Conservation (phyloP, 2,329 filamentous ascomycete species). For the Monosporascus sp. region DNA sequence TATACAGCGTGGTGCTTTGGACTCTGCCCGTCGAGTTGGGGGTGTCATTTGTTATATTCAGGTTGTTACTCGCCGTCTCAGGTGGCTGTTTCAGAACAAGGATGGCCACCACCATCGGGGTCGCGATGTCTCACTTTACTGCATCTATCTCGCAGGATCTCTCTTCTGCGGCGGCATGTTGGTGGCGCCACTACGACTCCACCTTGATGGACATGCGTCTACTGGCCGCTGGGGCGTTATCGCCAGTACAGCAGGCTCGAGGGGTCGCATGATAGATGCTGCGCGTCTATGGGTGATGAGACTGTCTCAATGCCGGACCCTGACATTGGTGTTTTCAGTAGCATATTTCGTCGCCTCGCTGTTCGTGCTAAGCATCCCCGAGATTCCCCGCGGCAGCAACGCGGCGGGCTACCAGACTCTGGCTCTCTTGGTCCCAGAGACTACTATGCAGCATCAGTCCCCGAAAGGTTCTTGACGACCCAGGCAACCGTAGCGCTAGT, state of each 20-base stretch:
- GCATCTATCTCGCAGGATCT: slow-evolving; percentile 21
- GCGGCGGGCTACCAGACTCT: slow-evolving; percentile 17
- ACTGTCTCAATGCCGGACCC: neutral
- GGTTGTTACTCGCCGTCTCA: slow-evolving; percentile 26
- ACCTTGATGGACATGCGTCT: slow-evolving; percentile 7
- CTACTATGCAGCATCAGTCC: slow-evolving; percentile 5
- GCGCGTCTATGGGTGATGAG: slow-evolving; percentile 7
- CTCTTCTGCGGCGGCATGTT: slow-evolving; percentile 28
- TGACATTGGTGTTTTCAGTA: neutral
- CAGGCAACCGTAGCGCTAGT: slow-evolving; percentile 21
- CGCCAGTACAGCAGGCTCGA: neutral
- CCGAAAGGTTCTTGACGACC: slow-evolving; percentile 23
- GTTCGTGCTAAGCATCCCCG: slow-evolving; percentile 18
- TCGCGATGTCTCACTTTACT: slow-evolving; percentile 18
- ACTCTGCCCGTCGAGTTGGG: slow-evolving; percentile 32
- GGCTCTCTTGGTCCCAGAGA: slow-evolving; percentile 12
- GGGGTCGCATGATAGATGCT: neutral
- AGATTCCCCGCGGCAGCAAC: slow-evolving; percentile 10
- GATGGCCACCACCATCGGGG: slow-evolving; percentile 8
- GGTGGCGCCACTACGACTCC: slow-evolving; percentile 22
- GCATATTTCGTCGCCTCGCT: slow-evolving; percentile 8
- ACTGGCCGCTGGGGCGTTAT: neutral
- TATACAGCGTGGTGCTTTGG: slow-evolving; percentile 30
- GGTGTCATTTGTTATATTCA: slow-evolving; percentile 29
- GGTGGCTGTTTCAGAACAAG: slow-evolving; percentile 14